A percentile compares a stretch with the other conserved stretches of the same genome.
Conservation (phyloP, 2,329 filamentous ascomycete species). For the Capronia epimyces region DNA sequence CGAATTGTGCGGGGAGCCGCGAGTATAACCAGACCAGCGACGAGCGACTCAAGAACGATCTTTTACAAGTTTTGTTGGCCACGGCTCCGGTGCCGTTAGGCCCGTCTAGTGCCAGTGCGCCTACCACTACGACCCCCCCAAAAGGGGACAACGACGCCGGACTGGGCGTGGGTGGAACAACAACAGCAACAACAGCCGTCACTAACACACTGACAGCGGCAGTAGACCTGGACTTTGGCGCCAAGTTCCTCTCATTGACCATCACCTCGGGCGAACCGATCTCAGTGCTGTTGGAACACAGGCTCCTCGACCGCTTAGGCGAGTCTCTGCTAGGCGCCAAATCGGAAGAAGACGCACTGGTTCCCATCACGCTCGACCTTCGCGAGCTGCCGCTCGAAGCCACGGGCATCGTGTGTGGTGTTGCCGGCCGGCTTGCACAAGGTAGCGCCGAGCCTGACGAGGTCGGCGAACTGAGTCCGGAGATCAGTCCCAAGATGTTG, state of each 20-base stretch:
- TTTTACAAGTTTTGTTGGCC: constrained; percentile 27
- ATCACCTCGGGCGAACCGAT: constrained; percentile 43
- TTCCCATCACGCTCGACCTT: constrained; percentile 86
- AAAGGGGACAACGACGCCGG: too few species aligned
- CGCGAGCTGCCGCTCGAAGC: constrained; percentile 75
- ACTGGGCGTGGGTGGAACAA: not conserved
- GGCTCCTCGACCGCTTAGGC: constrained; percentile 39
- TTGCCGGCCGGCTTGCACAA: constrained; percentile 74
- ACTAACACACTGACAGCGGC: not conserved
- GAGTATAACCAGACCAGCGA: constrained; percentile 24
- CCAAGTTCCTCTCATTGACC: constrained; percentile 48
- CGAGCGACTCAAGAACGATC: constrained; percentile 24
- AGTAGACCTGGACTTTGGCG: constrained; percentile 12
- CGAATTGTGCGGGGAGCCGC: constrained; percentile 70
- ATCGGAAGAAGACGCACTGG: constrained; percentile 52
- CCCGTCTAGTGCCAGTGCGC: not conserved
- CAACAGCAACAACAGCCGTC: not conserved
- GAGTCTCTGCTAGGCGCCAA: constrained; percentile 65
- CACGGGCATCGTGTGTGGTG: constrained; percentile 90
- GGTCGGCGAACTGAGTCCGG: constrained; percentile 31
- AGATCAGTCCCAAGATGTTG: not conserved
- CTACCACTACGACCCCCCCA: too few species aligned
- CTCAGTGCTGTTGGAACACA: constrained; percentile 43
- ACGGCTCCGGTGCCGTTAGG: constrained; percentile 5
- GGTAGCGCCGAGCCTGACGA: constrained; percentile 52